Evolutionary conservation across 1,284 basidiomycete genomes (phyloP).

Genomic region (Lentinula novae-zelandiae): DNA sequence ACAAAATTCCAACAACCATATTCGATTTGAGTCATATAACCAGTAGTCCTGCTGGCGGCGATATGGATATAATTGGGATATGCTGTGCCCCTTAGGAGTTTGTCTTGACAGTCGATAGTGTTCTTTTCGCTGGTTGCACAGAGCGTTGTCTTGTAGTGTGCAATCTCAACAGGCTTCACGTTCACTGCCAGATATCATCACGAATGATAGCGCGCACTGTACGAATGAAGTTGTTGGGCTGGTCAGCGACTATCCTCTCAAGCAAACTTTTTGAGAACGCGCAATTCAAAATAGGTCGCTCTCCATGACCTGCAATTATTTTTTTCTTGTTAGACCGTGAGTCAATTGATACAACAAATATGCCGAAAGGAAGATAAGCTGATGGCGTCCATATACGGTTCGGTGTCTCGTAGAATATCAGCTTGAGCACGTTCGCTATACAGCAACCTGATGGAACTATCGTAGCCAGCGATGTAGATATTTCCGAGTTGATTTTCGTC

Average conservation of each 20-base stretch:
- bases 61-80: no score
- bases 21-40: not conserved
- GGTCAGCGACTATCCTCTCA: not conserved
- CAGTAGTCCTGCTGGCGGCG: not conserved
- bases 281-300: slow-evolving; percentile 11
- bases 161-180: not conserved
- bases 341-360: no score
- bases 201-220: not conserved
- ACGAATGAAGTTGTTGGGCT: not conserved
- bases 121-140: not conserved
- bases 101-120: not conserved
- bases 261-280: not conserved
- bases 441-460: slow-evolving; percentile 21
- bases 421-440: slow-evolving; percentile 18
- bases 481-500: slow-evolving; percentile 17
- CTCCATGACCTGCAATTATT: slow-evolving; percentile 15
- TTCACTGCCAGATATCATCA: slow-evolving; percentile 1
- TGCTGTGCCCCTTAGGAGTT: no score
- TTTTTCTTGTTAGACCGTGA: no score
- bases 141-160: not conserved
- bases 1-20: not conserved
- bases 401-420: slow-evolving; percentile 26
- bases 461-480: slow-evolving; percentile 33
- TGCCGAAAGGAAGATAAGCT: no score
- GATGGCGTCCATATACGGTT: slow-evolving; percentile 25